These are phyloP conservation scores for Colletotrichum chrysophilum DNA, from an alignment of 2,329 filamentous ascomycete genomes.

Conservation along the genomic window DNA sequence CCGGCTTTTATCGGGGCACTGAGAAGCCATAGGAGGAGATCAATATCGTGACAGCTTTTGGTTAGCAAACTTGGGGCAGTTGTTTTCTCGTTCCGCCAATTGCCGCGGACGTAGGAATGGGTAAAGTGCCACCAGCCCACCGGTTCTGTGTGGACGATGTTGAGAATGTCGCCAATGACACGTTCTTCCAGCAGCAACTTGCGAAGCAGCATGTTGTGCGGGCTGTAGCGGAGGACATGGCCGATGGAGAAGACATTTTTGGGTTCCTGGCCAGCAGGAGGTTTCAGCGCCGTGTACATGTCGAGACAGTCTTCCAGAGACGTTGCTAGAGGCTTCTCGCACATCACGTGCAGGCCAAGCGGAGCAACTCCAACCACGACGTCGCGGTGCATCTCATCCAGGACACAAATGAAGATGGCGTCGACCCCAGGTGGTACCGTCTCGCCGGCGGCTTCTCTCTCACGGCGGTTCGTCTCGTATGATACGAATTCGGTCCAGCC, in stretches of 20 bases:
- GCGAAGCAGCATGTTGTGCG: conserved; percentile 86
- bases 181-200: conserved; percentile 77
- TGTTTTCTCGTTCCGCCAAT: conserved; percentile 84
- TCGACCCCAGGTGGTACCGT: conserved; percentile 61
- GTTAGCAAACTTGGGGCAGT: conserved; percentile 86
- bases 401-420: conserved; percentile 69
- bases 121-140: conserved; percentile 97
- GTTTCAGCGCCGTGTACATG: conserved; percentile 68
- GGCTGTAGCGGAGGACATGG: conserved; percentile 91
- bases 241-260: conserved; percentile 81
- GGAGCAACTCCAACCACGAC: conserved; percentile 77
- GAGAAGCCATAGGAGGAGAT: conserved; percentile 89
- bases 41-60: conserved; percentile 96
- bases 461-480: conserved; percentile 71
- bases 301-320: conserved; percentile 77
- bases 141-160: conserved; percentile 90
- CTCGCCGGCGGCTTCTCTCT: conserved; percentile 54
- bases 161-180: conserved; percentile 83
- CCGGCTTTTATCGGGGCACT: conserved; percentile 68
- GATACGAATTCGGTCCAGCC: conserved; percentile 79
- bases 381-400: conserved; percentile 88
- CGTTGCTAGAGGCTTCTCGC: conserved; percentile 92
- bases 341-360: conserved; percentile 81
- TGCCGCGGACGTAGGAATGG: conserved; percentile 89
- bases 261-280: conserved; percentile 21